Conservation (phyloP, 345 rosid species). For the Bretschneidera sinensis region DNA sequence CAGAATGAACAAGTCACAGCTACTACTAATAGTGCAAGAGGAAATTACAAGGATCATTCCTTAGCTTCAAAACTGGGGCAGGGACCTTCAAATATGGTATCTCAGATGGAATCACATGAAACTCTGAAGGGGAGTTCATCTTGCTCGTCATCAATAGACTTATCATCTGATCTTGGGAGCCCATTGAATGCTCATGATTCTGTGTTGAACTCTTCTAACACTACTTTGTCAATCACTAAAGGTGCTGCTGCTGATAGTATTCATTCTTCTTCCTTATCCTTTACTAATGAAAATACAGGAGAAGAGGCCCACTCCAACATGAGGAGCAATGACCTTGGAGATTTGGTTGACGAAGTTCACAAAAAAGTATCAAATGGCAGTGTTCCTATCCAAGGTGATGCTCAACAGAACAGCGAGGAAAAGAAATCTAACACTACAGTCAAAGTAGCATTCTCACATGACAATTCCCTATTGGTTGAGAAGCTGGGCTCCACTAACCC, state of each 20-base stretch:
- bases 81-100: conserved; percentile 21
- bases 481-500: conserved; percentile 8
- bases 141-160: conserved; percentile 43
- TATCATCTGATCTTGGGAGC: conserved; percentile 41
- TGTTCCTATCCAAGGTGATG: conserved; percentile 1
- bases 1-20: conserved; percentile 48
- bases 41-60: conserved; percentile 16
- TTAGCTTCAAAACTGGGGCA: conserved; percentile 23
- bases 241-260: conserved; percentile 14
- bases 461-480: conserved; percentile 11
- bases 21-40: conserved; percentile 19
- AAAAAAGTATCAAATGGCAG: conserved; percentile 14
- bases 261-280: conserved; percentile 25
- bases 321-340: conserved; percentile 14
- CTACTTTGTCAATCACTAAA: conserved; percentile 13
- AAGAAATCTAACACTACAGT: conserved; percentile 5
- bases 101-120: conserved; percentile 18
- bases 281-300: conserved; percentile 19
- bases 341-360: conserved; percentile 23
- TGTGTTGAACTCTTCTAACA: conserved; percentile 20
- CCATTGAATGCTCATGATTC: conserved; percentile 35
- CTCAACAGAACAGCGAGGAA: conserved; percentile 4
- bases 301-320: conserved; percentile 20
- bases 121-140: conserved; percentile 29
- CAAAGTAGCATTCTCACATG: too few species aligned